These are phyloP conservation scores for Globisporangium acanthophoron DNA, from an alignment of 352 stramenopile genomes.

Conservation along the genomic window DNA sequence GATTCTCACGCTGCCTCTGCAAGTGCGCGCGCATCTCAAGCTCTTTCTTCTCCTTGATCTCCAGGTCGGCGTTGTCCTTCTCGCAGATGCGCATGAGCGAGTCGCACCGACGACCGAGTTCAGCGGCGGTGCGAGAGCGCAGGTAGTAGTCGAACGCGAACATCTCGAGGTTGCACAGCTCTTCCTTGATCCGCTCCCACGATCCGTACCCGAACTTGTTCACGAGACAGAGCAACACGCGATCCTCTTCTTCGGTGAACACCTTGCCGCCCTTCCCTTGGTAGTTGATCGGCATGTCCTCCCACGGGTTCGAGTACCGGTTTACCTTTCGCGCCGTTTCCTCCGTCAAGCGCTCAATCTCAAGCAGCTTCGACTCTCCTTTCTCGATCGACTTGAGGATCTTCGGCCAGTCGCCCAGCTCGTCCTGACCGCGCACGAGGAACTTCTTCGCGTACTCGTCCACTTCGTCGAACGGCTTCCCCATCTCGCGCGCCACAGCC, in stretches of 20 bases:
- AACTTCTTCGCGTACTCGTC: conserved; percentile 64
- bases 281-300: conserved; percentile 87
- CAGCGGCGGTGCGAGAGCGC: conserved; percentile 92
- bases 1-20: conserved; percentile 60
- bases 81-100: conserved; percentile 93
- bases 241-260: conserved; percentile 98
- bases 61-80: conserved; percentile 88
- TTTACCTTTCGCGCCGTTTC: conserved; percentile 71
- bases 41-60: conserved; percentile 76
- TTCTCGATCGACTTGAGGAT: conserved; percentile 88
- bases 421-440: conserved; percentile 56
- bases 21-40: conserved; percentile 50
- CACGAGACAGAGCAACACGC: conserved; percentile 96
- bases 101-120: conserved; percentile 96
- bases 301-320: conserved; percentile 78
- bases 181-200: conserved; percentile 95
- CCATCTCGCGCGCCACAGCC: conserved; percentile 78
- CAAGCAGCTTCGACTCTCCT: conserved; percentile 80
- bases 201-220: conserved; percentile 96
- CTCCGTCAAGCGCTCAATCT: conserved; percentile 79
- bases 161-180: conserved; percentile 89
- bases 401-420: conserved; percentile 77
- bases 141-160: conserved; percentile 99
- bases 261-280: conserved; percentile 89
- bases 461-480: conserved; percentile 75